Evolutionary conservation across 2,329 filamentous ascomycete species (phyloP).

Genomic region (Fusarium scirpi): DNA sequence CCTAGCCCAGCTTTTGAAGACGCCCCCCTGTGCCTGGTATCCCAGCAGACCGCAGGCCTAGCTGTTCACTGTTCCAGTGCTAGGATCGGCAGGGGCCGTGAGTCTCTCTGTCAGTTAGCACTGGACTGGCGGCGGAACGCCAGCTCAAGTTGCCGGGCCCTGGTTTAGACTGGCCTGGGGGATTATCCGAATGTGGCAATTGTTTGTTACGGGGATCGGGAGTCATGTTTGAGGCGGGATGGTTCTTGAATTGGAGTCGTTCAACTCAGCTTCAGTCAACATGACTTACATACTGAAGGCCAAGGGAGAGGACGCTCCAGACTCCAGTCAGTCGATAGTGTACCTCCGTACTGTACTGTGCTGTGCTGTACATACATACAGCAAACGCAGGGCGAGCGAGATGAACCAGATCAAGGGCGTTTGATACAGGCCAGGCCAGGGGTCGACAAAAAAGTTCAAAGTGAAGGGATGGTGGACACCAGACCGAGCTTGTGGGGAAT

Average conservation of each 20-base stretch:
- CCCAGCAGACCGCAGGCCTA: slow-evolving; percentile 7
- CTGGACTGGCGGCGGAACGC: slow-evolving; percentile 28
- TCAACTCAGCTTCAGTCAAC: neutral
- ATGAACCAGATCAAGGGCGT: slow-evolving; percentile 43
- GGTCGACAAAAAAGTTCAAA: slow-evolving; percentile 17
- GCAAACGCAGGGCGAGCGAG: slow-evolving; percentile 40
- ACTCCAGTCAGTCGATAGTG: neutral
- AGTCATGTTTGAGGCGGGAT: slow-evolving; percentile 28
- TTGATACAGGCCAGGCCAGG: slow-evolving; percentile 41
- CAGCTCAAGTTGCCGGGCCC: slow-evolving; percentile 35
- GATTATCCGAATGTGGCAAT: slow-evolving; percentile 30
- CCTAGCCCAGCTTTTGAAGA: slow-evolving; percentile 20
- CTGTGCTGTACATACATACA: slow-evolving; percentile 4
- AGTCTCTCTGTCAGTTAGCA: slow-evolving; percentile 37
- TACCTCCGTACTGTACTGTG: slow-evolving; percentile 2
- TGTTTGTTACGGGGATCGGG: slow-evolving; percentile 16
- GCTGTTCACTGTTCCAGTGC: slow-evolving; percentile 29
- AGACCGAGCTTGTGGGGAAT: slow-evolving; percentile 41
- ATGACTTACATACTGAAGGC: slow-evolving; percentile 10
- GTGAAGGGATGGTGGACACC: slow-evolving; percentile 39
- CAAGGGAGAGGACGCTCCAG: slow-evolving; percentile 3
- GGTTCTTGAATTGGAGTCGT: neutral
- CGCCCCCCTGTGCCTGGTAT: slow-evolving; percentile 37
- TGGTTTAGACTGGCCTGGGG: slow-evolving; percentile 11
- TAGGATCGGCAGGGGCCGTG: slow-evolving; percentile 48